Evolutionary conservation across 176 grass and related monocot genomes (phyloP), one percentile per base, ranked within the genome.

Genomic region (Aegilops longissima): DNA sequence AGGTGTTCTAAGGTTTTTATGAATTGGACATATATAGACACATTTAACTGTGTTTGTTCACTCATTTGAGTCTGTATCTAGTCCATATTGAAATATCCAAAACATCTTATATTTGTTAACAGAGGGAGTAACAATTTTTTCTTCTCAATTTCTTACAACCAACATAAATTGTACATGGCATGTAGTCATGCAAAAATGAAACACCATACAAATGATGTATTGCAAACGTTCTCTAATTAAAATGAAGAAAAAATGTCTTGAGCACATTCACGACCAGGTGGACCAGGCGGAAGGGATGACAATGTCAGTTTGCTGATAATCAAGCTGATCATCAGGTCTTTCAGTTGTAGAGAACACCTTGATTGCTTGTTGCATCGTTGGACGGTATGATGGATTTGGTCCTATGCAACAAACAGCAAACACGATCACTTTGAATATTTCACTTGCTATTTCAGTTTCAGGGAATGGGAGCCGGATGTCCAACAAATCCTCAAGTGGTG

Each of bases 391-490:
- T 58, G 80, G 80, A 33, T 58, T 24, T 5, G 47, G 30, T 35
- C 70, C 66, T 70, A 82, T 17, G 80, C 66, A 82, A 12, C 14
- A 21, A 5, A 71, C 4, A 39, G 21, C 47, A 6, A 42, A 2
- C 0, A 1, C 1, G 3, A 79, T 40, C 56, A 79, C 56, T 63
- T 36, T 27, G 5, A 63, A 67, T 47, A 85, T 86, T 58, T 78
- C 63, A 58, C 33, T 70, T 58, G 74, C 16, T 0, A 7, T 52
- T 34, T 69, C 74, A n/a, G 30, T 2, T 85, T 40, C 38, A 16
- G 84, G 83, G 9, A 85, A 63, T 17, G 83, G 73, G 62, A 85
- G 30, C 44, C 73, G 31, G 73, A 23, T 56, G 31, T 85, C 83
- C 44, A 85, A 68, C 30, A 85, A 51, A 85, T 85, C 73, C 73